Conservation (phyloP, 371 early-diverging fungal species). For the Paraphysoderma sedebokerense region DNA sequence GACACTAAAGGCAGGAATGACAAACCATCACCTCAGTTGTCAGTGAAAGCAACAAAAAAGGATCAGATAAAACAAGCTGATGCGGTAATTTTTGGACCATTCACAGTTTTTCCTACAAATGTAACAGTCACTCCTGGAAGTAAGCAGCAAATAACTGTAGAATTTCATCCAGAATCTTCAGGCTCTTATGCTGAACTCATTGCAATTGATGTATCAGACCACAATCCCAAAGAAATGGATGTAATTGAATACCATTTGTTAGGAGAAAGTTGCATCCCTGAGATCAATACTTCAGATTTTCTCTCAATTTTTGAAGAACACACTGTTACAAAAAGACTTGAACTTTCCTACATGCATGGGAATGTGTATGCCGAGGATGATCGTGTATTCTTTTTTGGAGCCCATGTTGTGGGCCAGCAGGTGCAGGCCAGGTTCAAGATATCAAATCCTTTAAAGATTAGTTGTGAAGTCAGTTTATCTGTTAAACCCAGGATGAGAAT, state of each 20-base stretch:
- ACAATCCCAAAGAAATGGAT: slow-evolving; percentile 21
- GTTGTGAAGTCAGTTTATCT: slow-evolving; percentile 23
- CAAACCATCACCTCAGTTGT: too few relatives aligned
- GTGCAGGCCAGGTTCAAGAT: slow-evolving; percentile 29
- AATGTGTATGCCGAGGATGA: slow-evolving; percentile 35
- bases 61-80: slow-evolving; percentile 26
- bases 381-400: slow-evolving; percentile 29
- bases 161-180: slow-evolving; percentile 30
- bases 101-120: slow-evolving; percentile 29
- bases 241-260: slow-evolving; percentile 27
- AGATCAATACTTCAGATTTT: slow-evolving; percentile 30
- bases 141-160: slow-evolving; percentile 31
- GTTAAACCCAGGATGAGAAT: slow-evolving; percentile 21
- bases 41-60: slow-evolving; percentile 12
- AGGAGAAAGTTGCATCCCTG: slow-evolving; percentile 34
- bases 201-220: slow-evolving; percentile 30
- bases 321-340: slow-evolving; percentile 27
- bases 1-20: too few relatives aligned
- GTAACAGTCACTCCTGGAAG: slow-evolving; percentile 21
- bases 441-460: slow-evolving; percentile 32
- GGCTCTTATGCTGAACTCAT: slow-evolving; percentile 31
- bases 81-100: slow-evolving; percentile 26
- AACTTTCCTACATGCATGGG: slow-evolving; percentile 17
- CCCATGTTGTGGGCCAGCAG: slow-evolving; percentile 27
- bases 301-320: slow-evolving; percentile 36